Base-by-base conservation (phyloP, 2,329 filamentous ascomycete genomes). In the Geoglossum cookeanum region DNA sequence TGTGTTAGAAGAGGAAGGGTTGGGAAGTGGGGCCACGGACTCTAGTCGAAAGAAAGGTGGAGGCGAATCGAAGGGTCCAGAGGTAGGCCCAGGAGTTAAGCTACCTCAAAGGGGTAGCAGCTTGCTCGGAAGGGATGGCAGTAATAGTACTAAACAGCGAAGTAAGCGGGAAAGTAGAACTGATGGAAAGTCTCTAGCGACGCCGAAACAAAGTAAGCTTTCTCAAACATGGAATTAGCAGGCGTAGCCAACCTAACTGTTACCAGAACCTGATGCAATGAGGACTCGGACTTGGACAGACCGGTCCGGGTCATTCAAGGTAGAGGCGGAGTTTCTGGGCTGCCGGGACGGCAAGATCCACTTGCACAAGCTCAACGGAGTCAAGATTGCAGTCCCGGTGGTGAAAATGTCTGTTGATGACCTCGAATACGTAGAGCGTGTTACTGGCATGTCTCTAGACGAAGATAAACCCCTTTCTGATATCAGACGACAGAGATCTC, bases 291-390 rank as follows among this genome's bases (percentile, higher is more conserved):
- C 84, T 2, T 98, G 92, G 92, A 95, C 89, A 35, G 92, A 98
- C 70, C 81, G 92, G 63, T 88, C 88, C 39, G 92, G 91, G 64
- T 91, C 90, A 0, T 98, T 98, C 72, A 97, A 88, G 64, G 92
- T 98, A 57, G 92, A 97, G 63, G 92, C 92, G 15, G 88, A 98
- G 68, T 98, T 97, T 66, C 80, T 98, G 55, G 91, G 89, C 32
- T 78, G 97, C 56, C 88, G 88, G 68, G 92, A 97, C 67, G 88
- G 90, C 61, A 97, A 97, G 70, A 94, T 98, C 62, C 94, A 98
- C 70, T 75, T 98, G 27, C 92, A 98, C 74, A 98, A 98, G 73
- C 78, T 88, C 71, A 98, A 98, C 67, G 92, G 92, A 42, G 89
- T 98, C 64, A 97, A 97, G 71, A 98, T 98, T 69, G 92, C 92